Base-by-base conservation (phyloP, 1,284 basidiomycete genomes). In the Cutaneotrichosporon arboriforme region DNA sequence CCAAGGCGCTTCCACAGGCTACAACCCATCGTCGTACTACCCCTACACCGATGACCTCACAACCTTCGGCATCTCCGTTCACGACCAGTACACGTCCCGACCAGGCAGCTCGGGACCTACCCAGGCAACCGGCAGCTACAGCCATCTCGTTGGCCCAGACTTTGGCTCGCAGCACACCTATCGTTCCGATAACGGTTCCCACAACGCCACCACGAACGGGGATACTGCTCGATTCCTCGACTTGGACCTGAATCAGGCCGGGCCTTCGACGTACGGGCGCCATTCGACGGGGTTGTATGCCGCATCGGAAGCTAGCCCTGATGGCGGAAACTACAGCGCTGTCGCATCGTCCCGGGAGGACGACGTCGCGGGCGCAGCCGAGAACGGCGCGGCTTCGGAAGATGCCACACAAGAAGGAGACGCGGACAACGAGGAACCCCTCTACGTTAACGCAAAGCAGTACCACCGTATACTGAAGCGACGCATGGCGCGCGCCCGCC, bases 361-460 rank as follows among this genome's bases (percentile, higher is more conserved):
- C 23, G 54, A 59, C 37, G 42, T 56, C 14, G 53, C 64, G 37
- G 61, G 66, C 42, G 21, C 61, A 22, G 10, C 26, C 10, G 67
- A 62, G 35, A 52, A 56, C 38, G 59, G 61, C 31, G 53, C 51
- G 2, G 55, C 52, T 10, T 31, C 26, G 5, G 26, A 31, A 31
- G 26, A 31, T 10, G 40, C 20, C 13, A 40, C 44, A 2, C 63
- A 59, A 9, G 64, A 57, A 3, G 61, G 56, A 13, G 67, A 62
- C 7, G 63, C 62, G 35, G 69, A 88, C 65, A 91, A 94, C 76
- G 90, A 96, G 65, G 91, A 96, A 70, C 92, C 92, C 23, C 83
- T 96, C 61, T 94, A 93, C 76, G 93, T 97, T 59, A 97, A 97
- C 68, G 92, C 92, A 46, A 97, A 97, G 73, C 92, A 97, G 76